These are phyloP conservation scores for Cladosporium sp. DNA, from an alignment of 2,329 filamentous ascomycete species.

Conservation along the genomic window DNA sequence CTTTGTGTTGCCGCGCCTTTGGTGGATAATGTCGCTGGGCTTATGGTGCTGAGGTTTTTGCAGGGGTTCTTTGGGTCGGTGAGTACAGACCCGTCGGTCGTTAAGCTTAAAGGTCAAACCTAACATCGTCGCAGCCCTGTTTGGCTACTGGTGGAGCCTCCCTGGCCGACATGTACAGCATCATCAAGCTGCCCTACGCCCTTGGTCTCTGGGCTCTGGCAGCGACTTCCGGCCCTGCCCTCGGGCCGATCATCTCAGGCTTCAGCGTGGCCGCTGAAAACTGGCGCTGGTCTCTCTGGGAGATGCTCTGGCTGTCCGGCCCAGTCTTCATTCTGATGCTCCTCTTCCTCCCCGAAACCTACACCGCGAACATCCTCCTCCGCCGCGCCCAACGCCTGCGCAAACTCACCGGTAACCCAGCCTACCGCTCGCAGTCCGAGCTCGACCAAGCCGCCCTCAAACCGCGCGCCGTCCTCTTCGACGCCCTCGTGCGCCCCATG, in stretches of 20 bases:
- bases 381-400: conserved; percentile 57
- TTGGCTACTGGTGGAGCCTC: conserved; percentile 51
- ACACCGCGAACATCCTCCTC: conserved; percentile 51
- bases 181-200: conserved; percentile 52
- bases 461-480: conserved; percentile 41
- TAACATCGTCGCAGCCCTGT: conserved; percentile 39
- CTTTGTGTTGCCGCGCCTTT: conserved; percentile 56
- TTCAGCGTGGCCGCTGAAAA: conserved; percentile 50
- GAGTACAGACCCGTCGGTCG: background rate
- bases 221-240: conserved; percentile 45
- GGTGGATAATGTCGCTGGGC: conserved; percentile 33
- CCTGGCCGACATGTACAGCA: conserved; percentile 39
- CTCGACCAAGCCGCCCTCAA: conserved; percentile 55
- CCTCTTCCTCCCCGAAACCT: conserved; percentile 58
- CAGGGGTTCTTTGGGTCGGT: conserved; percentile 58
- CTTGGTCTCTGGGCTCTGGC: conserved; percentile 55
- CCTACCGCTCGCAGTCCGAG: conserved; percentile 57
- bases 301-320: conserved; percentile 55
- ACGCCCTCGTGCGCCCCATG: conserved; percentile 56
- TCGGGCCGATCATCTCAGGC: conserved; percentile 55
- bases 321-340: conserved; percentile 54
- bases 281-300: conserved; percentile 59
- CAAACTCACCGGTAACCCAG: conserved; percentile 50
- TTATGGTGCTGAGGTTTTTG: conserved; percentile 54
- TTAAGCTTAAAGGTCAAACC: background rate